phyloP scores from a whole-genome alignment of 805 yeast species.

The Cyberlindnera maclurae region DNA sequence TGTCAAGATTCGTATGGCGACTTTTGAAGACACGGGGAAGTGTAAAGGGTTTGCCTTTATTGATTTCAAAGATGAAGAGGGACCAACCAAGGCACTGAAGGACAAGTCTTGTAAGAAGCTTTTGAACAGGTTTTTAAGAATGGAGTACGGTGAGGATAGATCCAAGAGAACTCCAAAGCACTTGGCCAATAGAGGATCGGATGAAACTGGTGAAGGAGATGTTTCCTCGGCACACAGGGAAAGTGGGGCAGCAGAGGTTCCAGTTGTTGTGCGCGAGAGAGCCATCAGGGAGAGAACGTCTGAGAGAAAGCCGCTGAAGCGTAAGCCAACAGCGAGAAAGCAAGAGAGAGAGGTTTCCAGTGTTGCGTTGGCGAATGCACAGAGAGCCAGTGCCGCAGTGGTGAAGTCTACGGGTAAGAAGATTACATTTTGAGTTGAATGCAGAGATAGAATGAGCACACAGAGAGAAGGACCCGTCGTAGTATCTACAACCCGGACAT shows the following conservation, averaged over 20 bases:
- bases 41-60: slow-evolving; percentile 95
- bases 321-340: slow-evolving; percentile 2
- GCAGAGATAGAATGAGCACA: too few relatives aligned
- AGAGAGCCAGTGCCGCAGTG: slow-evolving; percentile 82
- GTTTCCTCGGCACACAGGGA: slow-evolving; percentile 1
- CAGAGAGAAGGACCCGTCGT: not conserved
- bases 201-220: not conserved
- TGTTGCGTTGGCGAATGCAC: slow-evolving; percentile 81
- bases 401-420: slow-evolving; percentile 90
- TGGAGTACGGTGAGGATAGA: slow-evolving; percentile 95
- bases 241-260: not conserved
- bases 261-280: slow-evolving; percentile 10
- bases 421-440: slow-evolving; percentile 29
- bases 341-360: slow-evolving; percentile 49
- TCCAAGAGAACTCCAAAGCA: slow-evolving; percentile 47
- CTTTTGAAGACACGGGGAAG: slow-evolving; percentile 94
- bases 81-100: slow-evolving; percentile 76
- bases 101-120: slow-evolving; percentile 61
- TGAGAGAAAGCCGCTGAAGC: not conserved
- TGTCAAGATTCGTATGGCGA: slow-evolving; percentile 82
- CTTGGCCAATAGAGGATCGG: slow-evolving; percentile 2
- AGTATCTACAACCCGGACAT: too few relatives aligned
- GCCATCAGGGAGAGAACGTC: slow-evolving; percentile 23
- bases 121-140: slow-evolving; percentile 67
- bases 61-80: slow-evolving; percentile 74